Conservation (phyloP, 345 rosid species). For the Toxicodendron radicans region DNA sequence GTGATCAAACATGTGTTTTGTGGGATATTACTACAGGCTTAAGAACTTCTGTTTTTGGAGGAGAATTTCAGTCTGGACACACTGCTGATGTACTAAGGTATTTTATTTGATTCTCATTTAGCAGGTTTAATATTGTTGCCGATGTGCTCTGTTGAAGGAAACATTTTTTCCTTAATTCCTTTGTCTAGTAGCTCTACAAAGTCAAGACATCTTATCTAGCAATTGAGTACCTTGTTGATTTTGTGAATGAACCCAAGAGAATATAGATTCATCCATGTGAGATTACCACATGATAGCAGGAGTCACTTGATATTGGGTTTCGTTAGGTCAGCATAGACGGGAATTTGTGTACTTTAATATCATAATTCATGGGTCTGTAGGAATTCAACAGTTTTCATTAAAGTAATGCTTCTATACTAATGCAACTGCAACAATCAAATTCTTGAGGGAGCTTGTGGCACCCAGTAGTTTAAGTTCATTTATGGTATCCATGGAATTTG, state of each 20-base stretch:
- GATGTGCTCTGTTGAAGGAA: background rate
- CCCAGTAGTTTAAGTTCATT: background rate
- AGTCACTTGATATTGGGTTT: background rate
- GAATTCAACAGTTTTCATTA: background rate
- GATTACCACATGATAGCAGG: background rate
- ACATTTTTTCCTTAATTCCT: background rate
- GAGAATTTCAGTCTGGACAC: slow-evolving; percentile 97
- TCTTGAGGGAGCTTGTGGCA: slow-evolving; percentile 4
- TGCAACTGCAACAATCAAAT: background rate
- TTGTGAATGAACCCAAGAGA: background rate
- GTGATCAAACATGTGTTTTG: slow-evolving; percentile 87
- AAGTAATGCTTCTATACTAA: background rate
- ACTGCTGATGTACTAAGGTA: slow-evolving; percentile 94
- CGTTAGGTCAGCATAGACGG: background rate
- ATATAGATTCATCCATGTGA: background rate
- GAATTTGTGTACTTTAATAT: slow-evolving; percentile 1
- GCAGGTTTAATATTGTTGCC: slow-evolving; percentile 2
- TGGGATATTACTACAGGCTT: slow-evolving; percentile 98
- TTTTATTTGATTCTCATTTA: slow-evolving; percentile 9
- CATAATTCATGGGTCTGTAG: background rate
- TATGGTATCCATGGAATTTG: too few species aligned
- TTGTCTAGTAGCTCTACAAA: background rate
- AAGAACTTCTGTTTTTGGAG: slow-evolving; percentile 92
- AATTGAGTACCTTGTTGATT: background rate
- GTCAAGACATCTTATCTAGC: slow-evolving; percentile 1